These are phyloP conservation scores for Cercospora sp. DNA, from an alignment of 2,329 filamentous ascomycete species.

Conservation along the genomic window DNA sequence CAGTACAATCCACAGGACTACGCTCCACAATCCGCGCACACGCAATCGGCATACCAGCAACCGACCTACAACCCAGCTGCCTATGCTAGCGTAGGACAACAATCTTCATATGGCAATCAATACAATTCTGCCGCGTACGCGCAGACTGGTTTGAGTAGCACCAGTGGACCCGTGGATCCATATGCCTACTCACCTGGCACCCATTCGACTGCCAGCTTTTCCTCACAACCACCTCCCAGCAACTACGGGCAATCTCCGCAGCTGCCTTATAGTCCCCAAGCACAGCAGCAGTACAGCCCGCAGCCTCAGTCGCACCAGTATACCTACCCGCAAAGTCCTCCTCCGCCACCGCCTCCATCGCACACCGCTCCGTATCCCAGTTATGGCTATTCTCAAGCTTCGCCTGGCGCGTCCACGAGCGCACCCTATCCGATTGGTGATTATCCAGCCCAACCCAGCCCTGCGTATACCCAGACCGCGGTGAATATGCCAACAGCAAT, in stretches of 20 bases:
- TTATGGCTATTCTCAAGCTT: constrained; percentile 20
- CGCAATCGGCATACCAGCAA: constrained; percentile 40
- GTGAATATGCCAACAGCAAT: constrained; percentile 15
- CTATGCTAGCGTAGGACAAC: constrained; percentile 41
- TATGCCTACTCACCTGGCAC: constrained; percentile 32
- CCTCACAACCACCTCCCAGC: constrained; percentile 22
- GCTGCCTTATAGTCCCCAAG: constrained; percentile 26
- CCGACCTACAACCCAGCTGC: constrained; percentile 49
- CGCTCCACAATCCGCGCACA: constrained; percentile 34
- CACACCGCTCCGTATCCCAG: constrained; percentile 20
- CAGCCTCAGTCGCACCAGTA: constrained; percentile 27
- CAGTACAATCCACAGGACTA: constrained; percentile 72
- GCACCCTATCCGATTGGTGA: constrained; percentile 29
- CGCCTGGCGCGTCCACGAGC: constrained; percentile 21
- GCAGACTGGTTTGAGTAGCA: constrained; percentile 27
- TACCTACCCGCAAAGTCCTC: constrained; percentile 23
- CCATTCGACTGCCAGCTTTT: constrained; percentile 25
- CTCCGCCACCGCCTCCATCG: constrained; percentile 27
- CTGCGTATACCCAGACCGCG: constrained; percentile 22
- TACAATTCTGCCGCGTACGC: constrained; percentile 32
- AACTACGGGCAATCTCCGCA: constrained; percentile 23
- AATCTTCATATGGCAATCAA: constrained; percentile 24
- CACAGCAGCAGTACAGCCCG: constrained; percentile 29
- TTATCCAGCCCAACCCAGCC: constrained; percentile 26
- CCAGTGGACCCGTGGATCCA: constrained; percentile 34